Conservation (phyloP, 495 filamentous ascomycete genomes). For the Penicillium subrubescens region DNA sequence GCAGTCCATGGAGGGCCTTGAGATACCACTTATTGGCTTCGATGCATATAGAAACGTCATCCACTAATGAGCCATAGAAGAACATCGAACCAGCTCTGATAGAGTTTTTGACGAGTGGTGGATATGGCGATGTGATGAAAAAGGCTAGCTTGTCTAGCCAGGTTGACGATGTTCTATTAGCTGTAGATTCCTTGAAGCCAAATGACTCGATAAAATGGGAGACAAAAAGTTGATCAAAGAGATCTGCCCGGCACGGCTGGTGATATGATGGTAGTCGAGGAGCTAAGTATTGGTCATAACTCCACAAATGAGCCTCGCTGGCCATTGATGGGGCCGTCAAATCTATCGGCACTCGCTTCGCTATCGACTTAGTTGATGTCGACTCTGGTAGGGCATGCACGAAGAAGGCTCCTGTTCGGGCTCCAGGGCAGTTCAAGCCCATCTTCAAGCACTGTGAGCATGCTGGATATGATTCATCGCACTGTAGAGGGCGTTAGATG, state of each 20-base stretch:
- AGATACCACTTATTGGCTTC: conserved; percentile 23
- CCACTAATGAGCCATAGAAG: conserved; percentile 16
- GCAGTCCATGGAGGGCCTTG: conserved; percentile 14
- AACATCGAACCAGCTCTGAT: conserved; percentile 18
- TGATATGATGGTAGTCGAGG: background rate
- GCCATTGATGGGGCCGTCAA: background rate
- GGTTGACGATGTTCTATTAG: conserved; percentile 1
- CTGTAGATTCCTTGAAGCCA: conserved; percentile 8
- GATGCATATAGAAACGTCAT: conserved; percentile 17
- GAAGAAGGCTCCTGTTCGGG: conserved; percentile 17
- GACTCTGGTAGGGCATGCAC: conserved; percentile 10
- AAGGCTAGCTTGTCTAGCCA: conserved; percentile 13
- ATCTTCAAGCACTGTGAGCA: conserved; percentile 12
- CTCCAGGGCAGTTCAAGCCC: conserved; percentile 8
- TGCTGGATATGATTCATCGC: conserved; percentile 12
- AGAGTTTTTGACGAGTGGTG: conserved; percentile 6
- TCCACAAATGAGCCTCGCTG: background rate
- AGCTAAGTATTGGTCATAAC: background rate
- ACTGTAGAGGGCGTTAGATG: conserved; percentile 3
- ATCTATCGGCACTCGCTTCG: background rate
- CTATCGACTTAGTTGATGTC: background rate
- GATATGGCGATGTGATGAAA: conserved; percentile 1
- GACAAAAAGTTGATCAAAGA: conserved; percentile 22
- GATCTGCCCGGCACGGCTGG: conserved; percentile 4
- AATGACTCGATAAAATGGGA: conserved; percentile 26